A percentile compares a stretch with the other conserved stretches of the same genome.
Evolutionary conservation across 208 protist genomes (phyloP).

Genomic region (Leishmania martiniquensis): DNA sequence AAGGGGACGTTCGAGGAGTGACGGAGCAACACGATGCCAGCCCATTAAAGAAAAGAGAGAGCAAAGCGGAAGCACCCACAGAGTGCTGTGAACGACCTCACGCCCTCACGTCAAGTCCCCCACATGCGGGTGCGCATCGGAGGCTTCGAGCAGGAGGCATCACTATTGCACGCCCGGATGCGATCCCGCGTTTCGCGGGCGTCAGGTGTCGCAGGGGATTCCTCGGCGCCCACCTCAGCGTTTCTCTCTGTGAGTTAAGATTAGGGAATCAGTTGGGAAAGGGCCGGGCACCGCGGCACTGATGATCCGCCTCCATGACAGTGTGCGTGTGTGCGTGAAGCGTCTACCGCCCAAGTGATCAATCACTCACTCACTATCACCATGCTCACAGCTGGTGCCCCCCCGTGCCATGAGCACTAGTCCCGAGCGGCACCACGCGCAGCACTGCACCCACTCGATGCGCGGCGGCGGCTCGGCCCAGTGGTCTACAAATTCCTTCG

Average conservation of each 20-base stretch:
- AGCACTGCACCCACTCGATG: background rate
- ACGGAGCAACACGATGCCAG: background rate
- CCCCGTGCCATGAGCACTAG: background rate
- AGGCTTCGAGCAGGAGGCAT: background rate
- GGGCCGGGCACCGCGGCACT: background rate
- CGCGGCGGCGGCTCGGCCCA: background rate
- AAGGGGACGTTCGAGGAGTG: background rate
- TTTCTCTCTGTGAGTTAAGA: too few relatives aligned
- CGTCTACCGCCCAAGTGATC: background rate
- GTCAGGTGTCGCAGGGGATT: background rate
- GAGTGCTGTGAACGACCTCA: background rate
- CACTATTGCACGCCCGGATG: background rate
- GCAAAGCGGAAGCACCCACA: background rate
- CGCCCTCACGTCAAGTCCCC: background rate
- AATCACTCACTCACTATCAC: background rate
- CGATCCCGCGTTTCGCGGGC: background rate
- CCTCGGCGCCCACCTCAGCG: too few relatives aligned
- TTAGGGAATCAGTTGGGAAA: too few relatives aligned
- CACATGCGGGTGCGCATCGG: background rate
- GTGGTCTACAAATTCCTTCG: constrained; percentile 34
- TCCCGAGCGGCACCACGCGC: background rate
- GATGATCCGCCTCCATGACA: background rate
- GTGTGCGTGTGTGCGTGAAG: background rate
- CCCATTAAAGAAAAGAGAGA: background rate
- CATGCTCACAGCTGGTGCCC: background rate